Base-by-base conservation (phyloP, 1,284 basidiomycete genomes). In the Schizopora paradoxa region DNA sequence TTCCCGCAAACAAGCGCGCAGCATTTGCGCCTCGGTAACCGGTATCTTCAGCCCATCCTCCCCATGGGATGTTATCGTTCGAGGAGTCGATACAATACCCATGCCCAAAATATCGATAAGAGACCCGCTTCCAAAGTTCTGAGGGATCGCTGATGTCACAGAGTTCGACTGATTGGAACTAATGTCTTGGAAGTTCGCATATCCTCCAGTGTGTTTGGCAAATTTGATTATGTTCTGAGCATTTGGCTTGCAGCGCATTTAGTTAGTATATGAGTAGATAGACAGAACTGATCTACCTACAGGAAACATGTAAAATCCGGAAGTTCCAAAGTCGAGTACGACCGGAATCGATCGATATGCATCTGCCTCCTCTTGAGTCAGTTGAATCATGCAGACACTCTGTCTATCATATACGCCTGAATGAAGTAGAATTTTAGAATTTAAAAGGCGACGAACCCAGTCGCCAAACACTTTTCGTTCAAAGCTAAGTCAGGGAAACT, bases 241-340 rank as follows among this genome's bases (percentile, higher is more conserved):
- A 51, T 78, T 89, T 2, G 90, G 90, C 87, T 87, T n/a, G n/a
- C n/a, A n/a, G n/a, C n/a, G n/a, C n/a, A n/a, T n/a, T n/a, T n/a
- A n/a, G n/a, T n/a, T n/a, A n/a, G n/a, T n/a, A n/a, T n/a, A n/a
- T 35, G 22, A n/a, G 8, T n/a, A 40, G 44, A 2, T 42, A n/a
- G n/a, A n/a, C n/a, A n/a, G n/a, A 16, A 21, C 27, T 23, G 18
- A 10, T 28, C 16, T 16, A 63, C 78, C 58, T 56, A 90, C 88
- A 1, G 88, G 89, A 59, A 91, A 86, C 21, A 77, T 61, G 62
- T 90, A 91, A 57, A 87, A 86, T 5, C 79, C 84, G 0, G 57
- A 52, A 19, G 76, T 68, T 6, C 67, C 62, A 48, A 83, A 83
- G 61, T 91, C 76, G 46, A 91, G 61, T 21, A 89, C 70, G 4